Base-by-base conservation (phyloP, 75 land plant species). In the Cryptomeria japonica region DNA sequence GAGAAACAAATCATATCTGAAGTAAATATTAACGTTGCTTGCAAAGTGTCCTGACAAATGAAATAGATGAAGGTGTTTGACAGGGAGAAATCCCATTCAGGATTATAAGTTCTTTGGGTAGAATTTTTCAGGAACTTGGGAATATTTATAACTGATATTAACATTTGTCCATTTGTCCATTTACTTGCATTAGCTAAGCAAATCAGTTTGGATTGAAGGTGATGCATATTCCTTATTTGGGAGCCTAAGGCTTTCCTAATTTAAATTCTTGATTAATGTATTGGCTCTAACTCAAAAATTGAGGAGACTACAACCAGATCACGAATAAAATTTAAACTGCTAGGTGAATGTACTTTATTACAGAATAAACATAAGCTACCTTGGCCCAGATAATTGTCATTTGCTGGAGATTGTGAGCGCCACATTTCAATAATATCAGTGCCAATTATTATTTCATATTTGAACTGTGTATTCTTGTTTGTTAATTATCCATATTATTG, bases 101-200 rank as follows among this genome's bases (percentile, higher is more conserved):
- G 38, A 12, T 32, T 34, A 12, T 34, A 75, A 13, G 77, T 75
- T 14, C 14, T 75, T 3, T 75, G 34, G 34, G 77, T 75, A 34
- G 18, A 75, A 75, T 34, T 32, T 75, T 75, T 72, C n/a, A 34
- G 37, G 77, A 75, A 34, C 34, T 75, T 34, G 77, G 37, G 77
- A 34, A 75, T 75, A 13, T 14, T 32, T 64, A 28, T 25, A 28
- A 64, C 70, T 25, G 8, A 64, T 64, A 19, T 25, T 64, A 28
- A 25, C 37, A 75, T 75, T 75, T 75, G 76, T 75, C n/a, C 37
- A 75, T 75, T 75, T 75, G 76, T 75, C n/a, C 77, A 75, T 75
- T 75, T 75, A 2, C 37, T 75, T 3, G 16, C 77, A 75, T 34
- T 75, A 75, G 34, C 37, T 75, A 75, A 32, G 77, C 77, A 75